These are phyloP conservation scores for Aciculosporium take DNA, from an alignment of 2,329 filamentous ascomycete genomes.

Conservation along the genomic window DNA sequence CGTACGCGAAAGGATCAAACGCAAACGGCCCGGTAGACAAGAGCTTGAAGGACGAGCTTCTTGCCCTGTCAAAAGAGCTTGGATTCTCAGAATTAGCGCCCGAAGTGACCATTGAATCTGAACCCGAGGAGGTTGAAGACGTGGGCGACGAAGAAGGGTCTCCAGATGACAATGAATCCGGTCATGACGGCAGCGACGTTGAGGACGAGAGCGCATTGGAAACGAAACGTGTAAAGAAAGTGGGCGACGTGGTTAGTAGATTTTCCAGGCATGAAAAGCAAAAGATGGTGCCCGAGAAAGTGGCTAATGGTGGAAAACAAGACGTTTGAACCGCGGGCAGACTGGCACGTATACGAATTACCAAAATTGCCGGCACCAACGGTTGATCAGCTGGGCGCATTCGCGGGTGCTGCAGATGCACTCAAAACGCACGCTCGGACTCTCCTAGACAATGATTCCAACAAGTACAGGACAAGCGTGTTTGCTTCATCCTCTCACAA, in stretches of 20 bases:
- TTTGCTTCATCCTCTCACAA: conserved; percentile 79
- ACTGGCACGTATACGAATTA: conserved; percentile 38
- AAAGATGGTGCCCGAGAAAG: conserved; percentile 4
- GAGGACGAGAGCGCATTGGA: conserved; percentile 18
- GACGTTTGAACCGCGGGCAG: conserved; percentile 42
- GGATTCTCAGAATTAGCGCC: conserved; percentile 21
- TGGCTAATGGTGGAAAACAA: conserved; percentile 23
- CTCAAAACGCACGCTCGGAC: conserved; percentile 57
- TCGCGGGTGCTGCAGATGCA: conserved; percentile 29
- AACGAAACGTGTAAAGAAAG: conserved; percentile 12
- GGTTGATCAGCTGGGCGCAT: conserved; percentile 30
- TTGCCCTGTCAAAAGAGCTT: conserved; percentile 25
- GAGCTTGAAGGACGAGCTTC: conserved; percentile 21
- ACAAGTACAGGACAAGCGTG: conserved; percentile 57
- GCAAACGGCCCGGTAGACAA: conserved; percentile 27
- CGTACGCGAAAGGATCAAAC: conserved; percentile 16
- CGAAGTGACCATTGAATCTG: conserved; percentile 24
- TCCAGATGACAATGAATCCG: conserved; percentile 13
- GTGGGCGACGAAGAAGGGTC: conserved; percentile 15
- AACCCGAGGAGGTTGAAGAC: conserved; percentile 21
- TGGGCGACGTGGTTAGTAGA: conserved; percentile 21
- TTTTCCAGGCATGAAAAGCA: background rate
- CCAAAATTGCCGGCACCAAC: conserved; percentile 28
- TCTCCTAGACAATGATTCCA: conserved; percentile 65
- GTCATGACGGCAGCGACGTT: conserved; percentile 17